A percentile compares a stretch with the other conserved stretches of the same genome.
These are phyloP conservation scores for Arctium lappa DNA, from an alignment of 129 eudicot genomes.

Conservation along the genomic window DNA sequence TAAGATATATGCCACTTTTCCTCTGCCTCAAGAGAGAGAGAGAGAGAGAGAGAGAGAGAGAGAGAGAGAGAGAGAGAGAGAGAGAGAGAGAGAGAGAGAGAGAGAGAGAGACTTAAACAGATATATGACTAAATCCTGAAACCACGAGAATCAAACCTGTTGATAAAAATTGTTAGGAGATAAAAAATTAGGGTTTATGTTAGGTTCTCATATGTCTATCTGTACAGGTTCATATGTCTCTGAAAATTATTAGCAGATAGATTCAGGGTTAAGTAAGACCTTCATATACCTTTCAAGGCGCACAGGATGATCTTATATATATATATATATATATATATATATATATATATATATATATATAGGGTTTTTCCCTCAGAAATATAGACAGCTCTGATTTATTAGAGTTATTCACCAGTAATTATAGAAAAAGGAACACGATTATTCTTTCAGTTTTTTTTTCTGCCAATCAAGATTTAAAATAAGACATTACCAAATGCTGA, in stretches of 20 bases:
- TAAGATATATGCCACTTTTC: too few species aligned
- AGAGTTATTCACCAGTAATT: too few species aligned
- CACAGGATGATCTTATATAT: background rate
- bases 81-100: too few species aligned
- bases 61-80: too few species aligned
- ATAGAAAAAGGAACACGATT: too few species aligned
- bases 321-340: too few species aligned
- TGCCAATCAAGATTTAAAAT: slow-evolving; percentile 10
- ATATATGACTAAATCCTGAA: background rate
- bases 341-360: too few species aligned
- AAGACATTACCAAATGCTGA: slow-evolving; percentile 3
- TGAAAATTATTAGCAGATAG: background rate
- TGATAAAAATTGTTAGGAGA: background rate
- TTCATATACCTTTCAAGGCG: background rate
- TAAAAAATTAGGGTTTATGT: background rate
- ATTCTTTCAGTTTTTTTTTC: background rate
- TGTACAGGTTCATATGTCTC: background rate
- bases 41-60: too few species aligned
- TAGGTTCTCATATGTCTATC: background rate
- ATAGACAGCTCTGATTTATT: too few species aligned
- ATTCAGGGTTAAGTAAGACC: background rate
- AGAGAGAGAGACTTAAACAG: too few species aligned
- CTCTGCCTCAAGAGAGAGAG: too few species aligned
- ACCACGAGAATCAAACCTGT: background rate
- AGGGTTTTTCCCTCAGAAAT: too few species aligned